phyloP scores from a whole-genome alignment of 2,329 filamentous ascomycete species.

The Annulohypoxylon truncatum region DNA sequence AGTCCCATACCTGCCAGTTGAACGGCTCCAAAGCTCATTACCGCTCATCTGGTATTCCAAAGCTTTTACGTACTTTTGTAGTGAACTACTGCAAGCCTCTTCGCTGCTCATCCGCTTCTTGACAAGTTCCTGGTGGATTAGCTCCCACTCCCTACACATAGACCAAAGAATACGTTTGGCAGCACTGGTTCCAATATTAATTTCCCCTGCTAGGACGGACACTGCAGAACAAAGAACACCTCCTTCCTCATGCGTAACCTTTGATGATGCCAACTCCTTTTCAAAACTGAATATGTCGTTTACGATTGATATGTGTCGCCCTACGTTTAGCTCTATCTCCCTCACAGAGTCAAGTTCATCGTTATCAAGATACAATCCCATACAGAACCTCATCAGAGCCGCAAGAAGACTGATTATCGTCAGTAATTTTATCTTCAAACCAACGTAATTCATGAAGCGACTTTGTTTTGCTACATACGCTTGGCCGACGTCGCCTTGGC shows the following conservation, averaged over 20 bases:
- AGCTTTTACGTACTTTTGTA: neutral
- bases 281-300: constrained; percentile 57
- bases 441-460: neutral
- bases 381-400: constrained; percentile 54
- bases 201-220: constrained; percentile 45
- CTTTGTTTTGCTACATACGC: constrained; percentile 38
- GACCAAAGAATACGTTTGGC: constrained; percentile 33
- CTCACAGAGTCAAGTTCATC: constrained; percentile 45
- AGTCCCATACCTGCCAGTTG: neutral
- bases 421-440: neutral
- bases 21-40: neutral
- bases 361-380: constrained; percentile 47
- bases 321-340: constrained; percentile 51
- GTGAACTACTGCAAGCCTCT: too few species aligned
- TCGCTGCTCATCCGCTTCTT: constrained; percentile 16
- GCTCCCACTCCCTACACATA: constrained; percentile 37
- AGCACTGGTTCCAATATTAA: constrained; percentile 32
- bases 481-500: constrained; percentile 55
- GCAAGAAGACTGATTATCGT: constrained; percentile 42
- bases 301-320: constrained; percentile 53
- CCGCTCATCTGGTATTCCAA: constrained; percentile 6
- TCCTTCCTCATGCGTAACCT: constrained; percentile 40
- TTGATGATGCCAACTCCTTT: constrained; percentile 50
- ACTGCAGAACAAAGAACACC: constrained; percentile 50
- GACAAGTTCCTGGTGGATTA: constrained; percentile 12